Conservation (phyloP, 2,329 filamentous ascomycete genomes). For the Fusarium proliferatum region DNA sequence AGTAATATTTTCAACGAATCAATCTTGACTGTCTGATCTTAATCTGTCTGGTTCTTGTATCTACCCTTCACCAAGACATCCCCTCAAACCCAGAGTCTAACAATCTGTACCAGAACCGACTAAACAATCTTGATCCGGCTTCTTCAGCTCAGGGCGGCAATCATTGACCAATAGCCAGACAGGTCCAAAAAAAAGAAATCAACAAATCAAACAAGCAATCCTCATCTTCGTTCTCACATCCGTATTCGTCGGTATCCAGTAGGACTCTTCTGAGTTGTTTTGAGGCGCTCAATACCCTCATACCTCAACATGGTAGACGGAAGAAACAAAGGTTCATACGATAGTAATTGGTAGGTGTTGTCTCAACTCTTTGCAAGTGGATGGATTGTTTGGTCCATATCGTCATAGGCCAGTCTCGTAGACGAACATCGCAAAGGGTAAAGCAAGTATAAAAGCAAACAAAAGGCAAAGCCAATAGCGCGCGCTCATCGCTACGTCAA, state of each 20-base stretch:
- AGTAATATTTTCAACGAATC: neutral
- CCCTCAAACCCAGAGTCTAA: neutral
- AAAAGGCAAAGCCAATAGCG: neutral
- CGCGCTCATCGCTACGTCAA: neutral
- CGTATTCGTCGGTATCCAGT: neutral
- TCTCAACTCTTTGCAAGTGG: neutral
- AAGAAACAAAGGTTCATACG: neutral
- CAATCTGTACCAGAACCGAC: neutral
- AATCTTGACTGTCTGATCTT: neutral
- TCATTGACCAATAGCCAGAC: neutral
- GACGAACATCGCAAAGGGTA: neutral
- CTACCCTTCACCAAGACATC: neutral
- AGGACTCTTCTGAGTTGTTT: neutral
- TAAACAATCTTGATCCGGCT: neutral
- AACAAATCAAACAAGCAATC: neutral
- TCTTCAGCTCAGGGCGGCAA: neutral
- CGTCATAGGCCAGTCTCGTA: neutral
- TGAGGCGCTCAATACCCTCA: neutral
- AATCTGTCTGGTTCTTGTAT: neutral
- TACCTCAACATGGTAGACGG: neutral
- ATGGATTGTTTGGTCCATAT: neutral
- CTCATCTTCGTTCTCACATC: neutral
- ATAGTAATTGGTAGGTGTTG: neutral
- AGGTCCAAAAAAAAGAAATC: neutral
- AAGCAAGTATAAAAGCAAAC: neutral